phyloP scores from a whole-genome alignment of 306 rosid genomes.

The Abrus precatorius region DNA sequence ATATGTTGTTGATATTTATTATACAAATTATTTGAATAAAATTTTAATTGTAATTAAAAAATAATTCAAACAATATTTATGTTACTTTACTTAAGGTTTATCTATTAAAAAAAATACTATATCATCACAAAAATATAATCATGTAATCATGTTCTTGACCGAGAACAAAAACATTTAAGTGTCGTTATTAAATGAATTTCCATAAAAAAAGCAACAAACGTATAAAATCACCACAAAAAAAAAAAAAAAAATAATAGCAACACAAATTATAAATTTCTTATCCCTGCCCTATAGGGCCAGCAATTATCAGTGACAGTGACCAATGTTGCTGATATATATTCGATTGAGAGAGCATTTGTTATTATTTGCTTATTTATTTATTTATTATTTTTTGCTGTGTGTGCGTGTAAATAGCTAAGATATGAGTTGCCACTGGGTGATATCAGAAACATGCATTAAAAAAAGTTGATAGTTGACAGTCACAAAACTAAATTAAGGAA shows the following conservation, averaged over 20 bases:
- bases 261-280: neutral
- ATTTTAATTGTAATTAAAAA: too few species aligned
- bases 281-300: neutral
- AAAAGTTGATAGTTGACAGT: neutral
- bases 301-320: slow-evolving; percentile 21
- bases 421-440: neutral
- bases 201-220: neutral
- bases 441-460: neutral
- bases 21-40: too few species aligned
- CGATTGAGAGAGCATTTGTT: too few species aligned
- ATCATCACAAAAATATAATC: neutral
- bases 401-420: slow-evolving; percentile 1
- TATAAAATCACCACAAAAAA: neutral
- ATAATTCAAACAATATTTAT: too few species aligned
- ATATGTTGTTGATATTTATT: too few species aligned
- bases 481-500: too few species aligned
- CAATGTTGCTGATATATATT: neutral
- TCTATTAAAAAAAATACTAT: too few species aligned
- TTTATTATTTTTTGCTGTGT: neutral
- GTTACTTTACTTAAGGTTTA: too few species aligned
- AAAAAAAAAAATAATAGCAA: neutral
- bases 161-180: neutral
- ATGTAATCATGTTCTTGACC: neutral
- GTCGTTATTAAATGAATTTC: neutral
- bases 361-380: neutral